These are phyloP conservation scores for Gypsophila paniculata DNA, from an alignment of 179 eudicot genomes.

Conservation along the genomic window DNA sequence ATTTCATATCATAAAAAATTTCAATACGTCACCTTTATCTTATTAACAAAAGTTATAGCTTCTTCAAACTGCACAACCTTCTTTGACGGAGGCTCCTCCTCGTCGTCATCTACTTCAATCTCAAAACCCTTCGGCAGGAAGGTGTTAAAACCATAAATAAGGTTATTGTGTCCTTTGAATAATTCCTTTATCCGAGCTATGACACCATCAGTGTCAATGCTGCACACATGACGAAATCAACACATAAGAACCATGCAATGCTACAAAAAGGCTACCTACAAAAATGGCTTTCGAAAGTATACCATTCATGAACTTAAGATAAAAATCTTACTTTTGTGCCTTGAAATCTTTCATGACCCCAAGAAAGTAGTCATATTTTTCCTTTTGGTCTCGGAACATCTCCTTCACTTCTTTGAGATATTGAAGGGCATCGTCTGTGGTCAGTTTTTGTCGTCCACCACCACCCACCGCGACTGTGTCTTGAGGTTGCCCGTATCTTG, in stretches of 20 bases:
- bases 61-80: constrained; percentile 89
- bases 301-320: constrained; percentile 6
- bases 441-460: constrained; percentile 56
- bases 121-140: constrained; percentile 97
- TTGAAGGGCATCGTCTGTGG: constrained; percentile 84
- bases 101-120: constrained; percentile 77
- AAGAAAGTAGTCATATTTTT: constrained; percentile 85
- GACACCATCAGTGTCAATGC: constrained; percentile 92
- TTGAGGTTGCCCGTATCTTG: constrained; percentile 42
- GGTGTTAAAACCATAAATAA: constrained; percentile 87
- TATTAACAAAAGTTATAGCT: constrained; percentile 91
- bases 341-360: constrained; percentile 98
- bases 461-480: constrained; percentile 27
- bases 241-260: not conserved
- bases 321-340: constrained; percentile 62
- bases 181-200: constrained; percentile 85
- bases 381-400: constrained; percentile 80
- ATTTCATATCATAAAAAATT: not conserved
- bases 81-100: constrained; percentile 71
- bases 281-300: not conserved
- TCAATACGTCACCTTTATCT: constrained; percentile 69
- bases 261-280: not conserved
- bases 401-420: constrained; percentile 94
- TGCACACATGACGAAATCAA: constrained; percentile 30
- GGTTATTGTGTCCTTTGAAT: constrained; percentile 83